Percentiles rank a stretch among this genome's conserved stretches.
Conservation (phyloP, 306 rosid species). For the Prunus fruticosa region DNA sequence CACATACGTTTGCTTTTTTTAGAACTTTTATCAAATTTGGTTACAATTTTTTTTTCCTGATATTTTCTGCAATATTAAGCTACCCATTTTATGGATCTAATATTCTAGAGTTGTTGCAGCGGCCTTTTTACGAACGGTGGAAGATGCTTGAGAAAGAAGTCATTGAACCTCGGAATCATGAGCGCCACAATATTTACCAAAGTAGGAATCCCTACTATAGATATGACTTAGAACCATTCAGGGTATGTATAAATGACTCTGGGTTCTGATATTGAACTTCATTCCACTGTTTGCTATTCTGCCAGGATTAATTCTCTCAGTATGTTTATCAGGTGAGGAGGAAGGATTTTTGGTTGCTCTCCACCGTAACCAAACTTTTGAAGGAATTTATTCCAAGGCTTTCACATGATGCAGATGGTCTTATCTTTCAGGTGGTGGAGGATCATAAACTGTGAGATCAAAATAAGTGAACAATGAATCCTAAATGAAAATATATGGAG, state of each 20-base stretch:
- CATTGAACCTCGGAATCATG: slow-evolving; percentile 89
- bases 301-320: slow-evolving; percentile 26
- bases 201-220: slow-evolving; percentile 67
- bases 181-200: slow-evolving; percentile 59
- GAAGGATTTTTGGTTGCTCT: slow-evolving; percentile 95
- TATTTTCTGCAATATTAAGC: slow-evolving; percentile 3
- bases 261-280: background rate
- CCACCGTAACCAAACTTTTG: slow-evolving; percentile 78
- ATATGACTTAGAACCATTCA: slow-evolving; percentile 92
- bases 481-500: too few relatives aligned
- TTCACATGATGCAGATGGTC: slow-evolving; percentile 96
- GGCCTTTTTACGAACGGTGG: slow-evolving; percentile 95
- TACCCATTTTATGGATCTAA: slow-evolving; percentile 23
- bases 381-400: slow-evolving; percentile 87
- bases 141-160: slow-evolving; percentile 98
- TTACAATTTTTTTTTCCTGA: background rate
- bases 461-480: background rate
- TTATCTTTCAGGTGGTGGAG: slow-evolving; percentile 79
- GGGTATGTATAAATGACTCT: slow-evolving; percentile 50
- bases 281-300: background rate
- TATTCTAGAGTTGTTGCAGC: slow-evolving; percentile 52
- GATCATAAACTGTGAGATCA: background rate
- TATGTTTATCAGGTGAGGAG: slow-evolving; percentile 81
- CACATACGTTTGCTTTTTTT: background rate
- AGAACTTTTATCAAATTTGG: background rate